phyloP scores from a whole-genome alignment of 2,329 filamentous ascomycete species.

The Talaromyces sp. region DNA sequence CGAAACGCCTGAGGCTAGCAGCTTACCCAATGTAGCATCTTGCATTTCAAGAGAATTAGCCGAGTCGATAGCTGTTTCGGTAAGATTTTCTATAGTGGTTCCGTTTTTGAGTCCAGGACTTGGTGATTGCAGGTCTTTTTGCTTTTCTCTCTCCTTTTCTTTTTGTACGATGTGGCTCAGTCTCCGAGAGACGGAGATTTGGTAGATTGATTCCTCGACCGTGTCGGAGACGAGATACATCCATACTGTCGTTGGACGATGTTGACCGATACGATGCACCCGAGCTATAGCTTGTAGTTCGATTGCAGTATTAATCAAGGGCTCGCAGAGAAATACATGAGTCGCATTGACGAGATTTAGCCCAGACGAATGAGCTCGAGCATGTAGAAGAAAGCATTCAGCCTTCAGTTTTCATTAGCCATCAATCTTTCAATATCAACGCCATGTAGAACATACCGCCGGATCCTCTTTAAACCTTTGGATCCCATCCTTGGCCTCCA shows the following conservation, averaged over 20 bases:
- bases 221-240: conserved; percentile 89
- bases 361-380: conserved; percentile 81
- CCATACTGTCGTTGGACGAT: conserved; percentile 86
- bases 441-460: conserved; percentile 32
- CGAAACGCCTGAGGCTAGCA: conserved; percentile 65
- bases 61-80: conserved; percentile 66
- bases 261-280: conserved; percentile 90
- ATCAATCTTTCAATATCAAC: neutral
- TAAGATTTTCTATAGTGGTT: conserved; percentile 35
- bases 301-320: conserved; percentile 85
- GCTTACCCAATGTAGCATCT: conserved; percentile 63
- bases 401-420: conserved; percentile 35
- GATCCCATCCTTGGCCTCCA: conserved; percentile 67
- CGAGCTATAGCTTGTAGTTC: conserved; percentile 93
- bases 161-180: conserved; percentile 68
- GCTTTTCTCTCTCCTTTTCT: conserved; percentile 36
- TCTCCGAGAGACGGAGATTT: conserved; percentile 74
- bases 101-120: conserved; percentile 34
- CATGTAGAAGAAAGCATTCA: conserved; percentile 86
- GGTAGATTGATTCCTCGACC: conserved; percentile 88
- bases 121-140: conserved; percentile 28
- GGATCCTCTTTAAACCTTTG: conserved; percentile 73
- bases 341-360: conserved; percentile 90
- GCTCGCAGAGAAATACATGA: conserved; percentile 92
- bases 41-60: conserved; percentile 84